phyloP scores from a whole-genome alignment of 257 asterid species.

The Capsicum rhomboideum region DNA sequence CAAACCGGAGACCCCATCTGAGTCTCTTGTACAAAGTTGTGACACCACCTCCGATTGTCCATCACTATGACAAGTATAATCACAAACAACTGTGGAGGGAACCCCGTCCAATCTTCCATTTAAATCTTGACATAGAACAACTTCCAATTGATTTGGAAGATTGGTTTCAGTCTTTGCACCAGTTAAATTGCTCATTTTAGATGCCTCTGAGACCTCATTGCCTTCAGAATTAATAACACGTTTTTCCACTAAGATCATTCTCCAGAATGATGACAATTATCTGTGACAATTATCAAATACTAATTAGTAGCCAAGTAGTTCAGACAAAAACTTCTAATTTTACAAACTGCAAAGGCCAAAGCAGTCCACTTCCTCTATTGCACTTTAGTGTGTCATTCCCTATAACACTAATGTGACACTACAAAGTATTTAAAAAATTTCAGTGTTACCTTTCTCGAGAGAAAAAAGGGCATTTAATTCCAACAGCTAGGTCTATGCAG shows the following conservation, averaged over 20 bases:
- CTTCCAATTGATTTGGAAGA: conserved; percentile 23
- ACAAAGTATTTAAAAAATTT: not conserved
- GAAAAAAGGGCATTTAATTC: not conserved
- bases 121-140: conserved; percentile 8
- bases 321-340: not conserved
- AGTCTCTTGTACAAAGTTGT: conserved; percentile 4
- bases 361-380: not conserved
- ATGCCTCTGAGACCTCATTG: conserved; percentile 9
- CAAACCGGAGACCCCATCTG: conserved; percentile 7
- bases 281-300: conserved; percentile 2
- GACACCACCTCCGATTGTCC: conserved; percentile 8
- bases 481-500: not conserved
- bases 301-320: not conserved
- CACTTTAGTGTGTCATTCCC: not conserved
- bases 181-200: conserved; percentile 21
- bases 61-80: conserved; percentile 4
- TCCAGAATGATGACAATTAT: conserved; percentile 4
- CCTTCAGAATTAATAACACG: not conserved
- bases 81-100: conserved; percentile 19
- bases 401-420: not conserved
- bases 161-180: conserved; percentile 29
- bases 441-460: not conserved
- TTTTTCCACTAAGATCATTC: conserved; percentile 18
- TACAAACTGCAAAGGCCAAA: not conserved
- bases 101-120: conserved; percentile 8